Evolutionary conservation across 768 basidiomycete genomes (phyloP).

Genomic region (Mycena olivaceomarginata): DNA sequence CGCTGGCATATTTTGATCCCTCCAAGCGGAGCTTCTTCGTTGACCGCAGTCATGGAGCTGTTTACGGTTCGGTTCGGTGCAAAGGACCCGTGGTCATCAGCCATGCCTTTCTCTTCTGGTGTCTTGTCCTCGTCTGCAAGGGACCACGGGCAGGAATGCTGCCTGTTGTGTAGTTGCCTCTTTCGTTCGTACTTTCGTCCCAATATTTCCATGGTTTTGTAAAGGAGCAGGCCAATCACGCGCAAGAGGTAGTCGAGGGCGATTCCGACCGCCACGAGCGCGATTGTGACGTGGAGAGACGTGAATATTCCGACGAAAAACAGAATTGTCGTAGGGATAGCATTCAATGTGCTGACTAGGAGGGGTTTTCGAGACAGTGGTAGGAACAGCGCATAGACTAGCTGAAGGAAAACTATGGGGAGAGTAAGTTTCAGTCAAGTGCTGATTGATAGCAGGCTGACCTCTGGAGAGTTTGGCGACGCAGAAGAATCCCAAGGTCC

Average conservation of each 20-base stretch:
- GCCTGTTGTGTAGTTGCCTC: slow-evolving; percentile 5
- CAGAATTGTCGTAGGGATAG: slow-evolving; percentile 29
- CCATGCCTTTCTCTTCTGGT: slow-evolving; percentile 6
- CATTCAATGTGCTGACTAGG: slow-evolving; percentile 23
- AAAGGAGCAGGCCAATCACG: slow-evolving; percentile 40
- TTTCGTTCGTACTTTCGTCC: slow-evolving; percentile 36
- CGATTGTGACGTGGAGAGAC: slow-evolving; percentile 41
- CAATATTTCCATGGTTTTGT: slow-evolving; percentile 40
- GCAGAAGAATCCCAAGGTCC: slow-evolving; percentile 47
- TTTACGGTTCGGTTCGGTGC: slow-evolving; percentile 19
- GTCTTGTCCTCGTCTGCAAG: slow-evolving; percentile 8
- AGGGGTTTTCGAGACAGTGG: slow-evolving; percentile 42
- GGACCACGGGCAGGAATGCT: slow-evolving; percentile 5
- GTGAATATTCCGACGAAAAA: slow-evolving; percentile 44
- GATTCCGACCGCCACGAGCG: slow-evolving; percentile 37
- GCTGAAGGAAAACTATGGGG: slow-evolving; percentile 20
- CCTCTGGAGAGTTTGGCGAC: slow-evolving; percentile 45
- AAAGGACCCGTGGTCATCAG: neutral
- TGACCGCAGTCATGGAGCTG: slow-evolving; percentile 42
- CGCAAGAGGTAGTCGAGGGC: slow-evolving; percentile 33
- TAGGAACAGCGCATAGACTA: slow-evolving; percentile 41
- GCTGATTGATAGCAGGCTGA: neutral
- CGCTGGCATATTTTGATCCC: slow-evolving; percentile 28
- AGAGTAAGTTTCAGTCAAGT: neutral
- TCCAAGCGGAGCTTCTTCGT: slow-evolving; percentile 36